Conservation (phyloP, 2,329 filamentous ascomycete genomes). For the Stagonosporopsis tanaceti region DNA sequence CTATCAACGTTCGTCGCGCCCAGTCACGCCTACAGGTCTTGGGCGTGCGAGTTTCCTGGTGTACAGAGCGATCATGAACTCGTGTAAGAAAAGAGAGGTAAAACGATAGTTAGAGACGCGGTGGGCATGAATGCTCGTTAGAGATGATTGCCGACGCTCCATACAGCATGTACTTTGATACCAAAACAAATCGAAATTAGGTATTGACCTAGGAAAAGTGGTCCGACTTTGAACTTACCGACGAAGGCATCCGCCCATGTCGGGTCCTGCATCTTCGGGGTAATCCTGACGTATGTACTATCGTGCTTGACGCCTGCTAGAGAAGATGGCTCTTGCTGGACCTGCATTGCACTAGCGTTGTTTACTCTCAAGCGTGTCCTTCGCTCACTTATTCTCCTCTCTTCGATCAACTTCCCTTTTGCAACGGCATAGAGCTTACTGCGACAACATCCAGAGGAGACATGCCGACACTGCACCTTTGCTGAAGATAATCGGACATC, state of each 20-base stretch:
- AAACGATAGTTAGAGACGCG: not conserved
- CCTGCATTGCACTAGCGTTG: not conserved
- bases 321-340: not conserved
- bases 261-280: no score
- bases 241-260: no score
- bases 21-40: conserved; percentile 22
- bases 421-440: not conserved
- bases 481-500: not conserved
- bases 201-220: no score
- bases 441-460: not conserved
- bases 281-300: not conserved
- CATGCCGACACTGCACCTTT: not conserved
- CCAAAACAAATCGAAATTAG: no score
- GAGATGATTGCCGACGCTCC: not conserved
- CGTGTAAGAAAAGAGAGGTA: not conserved
- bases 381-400: not conserved
- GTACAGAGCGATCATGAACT: conserved; percentile 21
- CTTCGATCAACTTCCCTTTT: no score
- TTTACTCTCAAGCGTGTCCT: not conserved
- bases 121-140: not conserved
- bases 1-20: conserved; percentile 13
- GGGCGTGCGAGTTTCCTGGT: conserved; percentile 32
- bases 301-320: not conserved
- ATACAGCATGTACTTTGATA: no score
- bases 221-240: no score